Conservation (phyloP, 164 flowering plant genomes). For the Houttuynia cordata region DNA sequence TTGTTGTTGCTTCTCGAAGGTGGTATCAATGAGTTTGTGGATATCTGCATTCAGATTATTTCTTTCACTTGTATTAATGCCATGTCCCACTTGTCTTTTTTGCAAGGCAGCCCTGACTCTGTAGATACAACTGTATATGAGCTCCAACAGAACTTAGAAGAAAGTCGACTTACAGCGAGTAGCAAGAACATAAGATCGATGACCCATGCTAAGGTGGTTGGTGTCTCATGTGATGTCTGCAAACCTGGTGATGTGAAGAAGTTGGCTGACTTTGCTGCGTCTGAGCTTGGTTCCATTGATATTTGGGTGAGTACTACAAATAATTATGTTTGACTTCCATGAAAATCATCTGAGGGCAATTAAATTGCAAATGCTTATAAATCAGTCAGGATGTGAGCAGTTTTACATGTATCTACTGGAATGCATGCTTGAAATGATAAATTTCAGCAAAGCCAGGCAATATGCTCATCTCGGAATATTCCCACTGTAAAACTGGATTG, state of each 20-base stretch:
- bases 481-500: no score
- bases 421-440: no score
- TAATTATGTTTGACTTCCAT: background rate
- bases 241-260: conserved; percentile 60
- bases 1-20: conserved; percentile 92
- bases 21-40: conserved; percentile 12
- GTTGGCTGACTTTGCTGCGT: conserved; percentile 63
- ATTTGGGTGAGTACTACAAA: conserved; percentile 60
- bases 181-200: conserved; percentile 26
- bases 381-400: no score
- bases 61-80: background rate
- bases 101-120: conserved; percentile 63
- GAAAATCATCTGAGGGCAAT: background rate
- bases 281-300: conserved; percentile 71
- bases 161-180: conserved; percentile 29
- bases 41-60: background rate
- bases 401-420: no score
- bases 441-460: no score
- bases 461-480: no score
- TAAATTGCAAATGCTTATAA: background rate
- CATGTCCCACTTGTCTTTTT: background rate
- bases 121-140: conserved; percentile 60
- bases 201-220: conserved; percentile 59
- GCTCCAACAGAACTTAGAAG: conserved; percentile 62
- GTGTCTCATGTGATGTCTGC: conserved; percentile 87